A percentile compares a stretch with the other conserved stretches of the same genome.
These are phyloP conservation scores for Diaporthe citriasiana DNA, from an alignment of 2,329 filamentous ascomycete genomes.

Conservation along the genomic window DNA sequence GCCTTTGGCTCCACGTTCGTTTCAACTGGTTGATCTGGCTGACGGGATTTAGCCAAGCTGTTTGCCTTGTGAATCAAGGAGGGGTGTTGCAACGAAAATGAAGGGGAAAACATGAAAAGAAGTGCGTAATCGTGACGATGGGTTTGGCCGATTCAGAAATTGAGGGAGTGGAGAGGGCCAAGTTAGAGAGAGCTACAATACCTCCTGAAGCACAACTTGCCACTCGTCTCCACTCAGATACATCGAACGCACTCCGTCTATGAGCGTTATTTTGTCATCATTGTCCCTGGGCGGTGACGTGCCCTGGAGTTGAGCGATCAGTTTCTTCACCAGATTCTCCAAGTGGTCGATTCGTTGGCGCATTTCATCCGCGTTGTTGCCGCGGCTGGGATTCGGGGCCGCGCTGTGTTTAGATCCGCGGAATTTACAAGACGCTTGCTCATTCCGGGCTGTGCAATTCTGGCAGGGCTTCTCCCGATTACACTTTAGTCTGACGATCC, in stretches of 20 bases:
- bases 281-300: neutral
- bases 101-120: neutral
- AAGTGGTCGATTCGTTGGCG: constrained; percentile 45
- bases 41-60: neutral
- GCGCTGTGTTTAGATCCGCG: constrained; percentile 43
- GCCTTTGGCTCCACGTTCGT: constrained; percentile 40
- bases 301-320: constrained; percentile 42
- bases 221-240: constrained; percentile 46
- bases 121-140: neutral
- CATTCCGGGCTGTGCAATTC: constrained; percentile 47
- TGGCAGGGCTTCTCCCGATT: constrained; percentile 50
- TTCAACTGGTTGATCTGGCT: constrained; percentile 48
- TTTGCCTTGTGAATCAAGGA: too few species aligned
- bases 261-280: constrained; percentile 40
- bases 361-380: constrained; percentile 42
- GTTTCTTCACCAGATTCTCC: constrained; percentile 44
- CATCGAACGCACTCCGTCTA: constrained; percentile 46
- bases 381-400: neutral
- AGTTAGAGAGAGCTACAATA: constrained; percentile 2
- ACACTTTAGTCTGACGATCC: constrained; percentile 47
- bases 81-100: too few species aligned
- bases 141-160: neutral
- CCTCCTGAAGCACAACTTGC: constrained; percentile 48
- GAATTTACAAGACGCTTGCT: constrained; percentile 46
- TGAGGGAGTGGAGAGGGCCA: neutral